Percentiles rank a stretch among this genome's conserved stretches.
Conservation (phyloP, 192 early-diverging fungal species). For the Mortierella claussenii region DNA sequence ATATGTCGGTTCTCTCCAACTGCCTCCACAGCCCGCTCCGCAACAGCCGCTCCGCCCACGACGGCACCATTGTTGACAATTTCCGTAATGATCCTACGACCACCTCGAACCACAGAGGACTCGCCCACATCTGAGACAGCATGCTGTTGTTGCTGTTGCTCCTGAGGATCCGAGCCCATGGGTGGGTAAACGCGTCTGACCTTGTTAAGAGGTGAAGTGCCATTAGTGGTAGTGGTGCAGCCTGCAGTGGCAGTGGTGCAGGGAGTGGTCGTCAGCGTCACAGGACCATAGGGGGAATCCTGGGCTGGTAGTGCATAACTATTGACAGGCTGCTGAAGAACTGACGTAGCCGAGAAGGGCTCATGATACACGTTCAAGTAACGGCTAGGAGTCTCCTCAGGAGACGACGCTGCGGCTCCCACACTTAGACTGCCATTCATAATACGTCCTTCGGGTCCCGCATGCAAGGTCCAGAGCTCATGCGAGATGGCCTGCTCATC, state of each 20-base stretch:
- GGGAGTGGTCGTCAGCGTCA: slow-evolving; percentile 35
- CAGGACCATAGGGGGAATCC: slow-evolving; percentile 24
- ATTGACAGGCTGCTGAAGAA: slow-evolving; percentile 47
- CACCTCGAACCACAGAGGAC: slow-evolving; percentile 42
- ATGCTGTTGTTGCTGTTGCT: slow-evolving; percentile 4
- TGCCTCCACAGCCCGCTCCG: slow-evolving; percentile 44
- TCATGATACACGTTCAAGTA: slow-evolving; percentile 47
- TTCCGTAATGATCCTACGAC: slow-evolving; percentile 45
- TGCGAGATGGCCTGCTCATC: slow-evolving; percentile 44
- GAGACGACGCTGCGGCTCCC: not conserved
- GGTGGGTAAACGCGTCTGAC: slow-evolving; percentile 48
- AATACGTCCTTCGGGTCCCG: slow-evolving; percentile 15
- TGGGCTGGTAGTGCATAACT: slow-evolving; percentile 38
- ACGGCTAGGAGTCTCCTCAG: slow-evolving; percentile 37
- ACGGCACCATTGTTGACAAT: slow-evolving; percentile 52
- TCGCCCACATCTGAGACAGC: slow-evolving; percentile 8
- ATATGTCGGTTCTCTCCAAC: slow-evolving; percentile 47
- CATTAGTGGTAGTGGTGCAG: not conserved
- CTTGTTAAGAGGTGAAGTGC: slow-evolving; percentile 33
- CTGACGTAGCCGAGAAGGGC: slow-evolving; percentile 47
- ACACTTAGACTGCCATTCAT: not conserved
- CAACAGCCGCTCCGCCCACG: slow-evolving; percentile 45
- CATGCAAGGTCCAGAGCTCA: slow-evolving; percentile 41
- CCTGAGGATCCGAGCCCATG: slow-evolving; percentile 25
- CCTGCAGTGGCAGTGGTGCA: not conserved